Evolutionary conservation across 2,329 filamentous ascomycete genomes (phyloP).

Genomic region (Pseudocercospora pini-densiflorae): DNA sequence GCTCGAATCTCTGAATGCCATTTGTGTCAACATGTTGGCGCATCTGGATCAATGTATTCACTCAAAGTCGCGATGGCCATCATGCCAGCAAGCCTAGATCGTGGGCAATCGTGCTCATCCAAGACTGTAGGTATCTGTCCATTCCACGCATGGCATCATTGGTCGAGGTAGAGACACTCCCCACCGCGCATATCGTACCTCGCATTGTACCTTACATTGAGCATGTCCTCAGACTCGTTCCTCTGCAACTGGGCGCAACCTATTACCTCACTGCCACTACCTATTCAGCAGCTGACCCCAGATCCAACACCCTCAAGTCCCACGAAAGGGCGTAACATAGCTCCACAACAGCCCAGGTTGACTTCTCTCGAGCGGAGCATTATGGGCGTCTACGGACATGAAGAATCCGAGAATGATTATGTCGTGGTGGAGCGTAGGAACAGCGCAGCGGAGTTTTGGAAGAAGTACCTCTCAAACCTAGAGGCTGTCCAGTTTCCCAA

Average conservation of each 20-base stretch:
- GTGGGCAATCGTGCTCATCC: neutral
- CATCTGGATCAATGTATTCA: constrained; percentile 2
- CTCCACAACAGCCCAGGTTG: neutral
- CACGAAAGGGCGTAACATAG: neutral
- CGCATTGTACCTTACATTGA: neutral
- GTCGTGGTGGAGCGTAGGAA: neutral
- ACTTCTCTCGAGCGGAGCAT: neutral
- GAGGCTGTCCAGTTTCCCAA: neutral
- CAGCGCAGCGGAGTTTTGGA: constrained; percentile 1
- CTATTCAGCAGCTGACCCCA: neutral
- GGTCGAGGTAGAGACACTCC: neutral
- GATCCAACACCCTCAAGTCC: neutral
- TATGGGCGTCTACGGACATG: neutral
- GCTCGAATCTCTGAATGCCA: neutral
- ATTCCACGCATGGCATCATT: neutral
- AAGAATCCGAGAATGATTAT: neutral
- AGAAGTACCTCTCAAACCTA: neutral
- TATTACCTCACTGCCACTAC: neutral
- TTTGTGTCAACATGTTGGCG: neutral
- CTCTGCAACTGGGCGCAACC: neutral
- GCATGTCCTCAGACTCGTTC: constrained; percentile 1
- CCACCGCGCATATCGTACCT: neutral
- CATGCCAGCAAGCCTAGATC: neutral
- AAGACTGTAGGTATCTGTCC: neutral
- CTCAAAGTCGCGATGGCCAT: neutral